Conservation (phyloP, 2,329 filamentous ascomycete species). For the Gnomoniopsis smithogilvyi region DNA sequence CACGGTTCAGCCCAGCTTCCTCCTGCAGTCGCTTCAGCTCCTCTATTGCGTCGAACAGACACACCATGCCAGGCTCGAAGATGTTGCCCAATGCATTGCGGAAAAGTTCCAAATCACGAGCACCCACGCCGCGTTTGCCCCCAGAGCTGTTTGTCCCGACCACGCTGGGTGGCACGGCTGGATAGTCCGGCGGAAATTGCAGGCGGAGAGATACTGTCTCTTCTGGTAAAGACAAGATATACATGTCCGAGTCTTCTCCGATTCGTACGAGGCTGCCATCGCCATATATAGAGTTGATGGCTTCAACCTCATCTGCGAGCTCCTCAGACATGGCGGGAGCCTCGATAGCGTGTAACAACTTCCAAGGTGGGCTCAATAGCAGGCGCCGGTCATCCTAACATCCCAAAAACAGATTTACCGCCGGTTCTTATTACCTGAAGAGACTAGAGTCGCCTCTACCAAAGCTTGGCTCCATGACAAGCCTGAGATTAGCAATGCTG, state of each 20-base stretch:
- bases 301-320: slow-evolving; percentile 71
- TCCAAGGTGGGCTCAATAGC: not conserved
- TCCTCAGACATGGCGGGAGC: slow-evolving; percentile 48
- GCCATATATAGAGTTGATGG: slow-evolving; percentile 82
- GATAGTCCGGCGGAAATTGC: slow-evolving; percentile 72
- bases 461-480: too few species aligned
- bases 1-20: slow-evolving; percentile 22
- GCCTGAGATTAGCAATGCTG: too few species aligned
- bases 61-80: slow-evolving; percentile 73
- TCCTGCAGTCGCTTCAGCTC: slow-evolving; percentile 52
- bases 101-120: slow-evolving; percentile 66
- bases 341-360: not conserved
- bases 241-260: slow-evolving; percentile 38
- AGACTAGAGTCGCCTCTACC: too few species aligned
- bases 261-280: slow-evolving; percentile 54
- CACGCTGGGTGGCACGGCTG: slow-evolving; percentile 67
- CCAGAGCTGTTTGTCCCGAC: slow-evolving; percentile 78
- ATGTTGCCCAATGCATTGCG: slow-evolving; percentile 63
- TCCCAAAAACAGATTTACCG: not conserved
- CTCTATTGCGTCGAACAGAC: slow-evolving; percentile 88
- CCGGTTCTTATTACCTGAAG: too few species aligned
- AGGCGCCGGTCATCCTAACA: not conserved
- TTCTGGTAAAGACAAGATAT: slow-evolving; percentile 66
- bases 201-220: slow-evolving; percentile 55
- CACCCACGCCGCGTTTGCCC: slow-evolving; percentile 68